Evolutionary conservation across 208 protist genomes (phyloP), one percentile per base, ranked within the genome.

Genomic region (Herpetomonas tarakana): DNA sequence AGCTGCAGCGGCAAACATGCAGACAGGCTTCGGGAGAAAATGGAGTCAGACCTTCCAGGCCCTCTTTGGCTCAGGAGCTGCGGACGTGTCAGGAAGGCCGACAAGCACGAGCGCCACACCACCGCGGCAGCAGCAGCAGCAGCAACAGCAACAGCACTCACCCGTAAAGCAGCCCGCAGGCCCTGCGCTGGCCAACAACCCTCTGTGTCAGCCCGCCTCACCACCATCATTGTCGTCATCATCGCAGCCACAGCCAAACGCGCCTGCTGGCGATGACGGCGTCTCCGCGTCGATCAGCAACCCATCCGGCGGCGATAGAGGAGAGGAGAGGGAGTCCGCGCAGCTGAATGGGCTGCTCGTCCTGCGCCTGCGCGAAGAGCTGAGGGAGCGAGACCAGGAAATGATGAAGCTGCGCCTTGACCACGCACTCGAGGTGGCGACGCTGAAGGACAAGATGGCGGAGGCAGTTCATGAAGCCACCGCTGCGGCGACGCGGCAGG

Each of bases 41-140:
- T 91, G 83, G 83, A 76, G 69, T 29, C 63, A 64, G 24, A 72
- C 82, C 21, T 87, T 83, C 53, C 58, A 74, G 25, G 64, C 68
- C 0, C 72, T 91, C 46, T 52, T 87, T 44, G 22, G 29, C 52
- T 54, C 50, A 24, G 26, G 46, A n/a, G n/a, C n/a, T n/a, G n/a
- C n/a, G n/a, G n/a, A n/a, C n/a, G n/a, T n/a, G n/a, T n/a, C n/a
- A n/a, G n/a, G n/a, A n/a, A n/a, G n/a, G n/a, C n/a, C n/a, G n/a
- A n/a, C n/a, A n/a, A n/a, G n/a, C n/a, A n/a, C n/a, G n/a, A n/a
- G n/a, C n/a, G n/a, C n/a, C n/a, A 30, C 30, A 25, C 51, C 18
- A 21, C 19, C n/a, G 21, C 39, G 16, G 21, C 27, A 44, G 22
- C 39, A 18, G 18, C 44, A 28, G 61, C 46, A 51, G 22, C 46